Evolutionary conservation across 768 basidiomycete genomes (phyloP).

Genomic region (Trametes cingulata): DNA sequence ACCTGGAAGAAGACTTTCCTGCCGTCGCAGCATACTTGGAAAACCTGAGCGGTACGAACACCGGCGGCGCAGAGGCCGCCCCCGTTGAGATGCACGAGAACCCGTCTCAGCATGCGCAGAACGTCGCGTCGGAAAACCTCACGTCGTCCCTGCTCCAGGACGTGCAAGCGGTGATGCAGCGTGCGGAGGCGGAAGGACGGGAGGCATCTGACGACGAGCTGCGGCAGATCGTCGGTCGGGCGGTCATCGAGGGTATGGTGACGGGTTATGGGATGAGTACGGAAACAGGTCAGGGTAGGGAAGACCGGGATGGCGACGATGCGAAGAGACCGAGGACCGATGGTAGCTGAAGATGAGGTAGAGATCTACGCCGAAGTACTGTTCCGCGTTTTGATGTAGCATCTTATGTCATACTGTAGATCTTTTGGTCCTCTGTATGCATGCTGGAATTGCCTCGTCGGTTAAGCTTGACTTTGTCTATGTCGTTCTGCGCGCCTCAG

Average conservation of each 20-base stretch:
- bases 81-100: conserved; percentile 17
- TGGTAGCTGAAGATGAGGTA: conserved; percentile 11
- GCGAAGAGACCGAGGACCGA: conserved; percentile 32
- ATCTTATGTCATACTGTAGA: too few relatives aligned
- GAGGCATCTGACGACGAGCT: conserved; percentile 67
- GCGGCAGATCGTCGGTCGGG: conserved; percentile 56
- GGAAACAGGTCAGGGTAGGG: conserved; percentile 17
- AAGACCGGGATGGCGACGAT: conserved; percentile 23
- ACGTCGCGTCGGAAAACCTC: conserved; percentile 67
- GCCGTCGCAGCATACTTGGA: conserved; percentile 64
- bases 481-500: too few relatives aligned
- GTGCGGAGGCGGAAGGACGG: conserved; percentile 53
- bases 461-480: too few relatives aligned
- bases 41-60: conserved; percentile 30
- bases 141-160: conserved; percentile 66
- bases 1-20: conserved; percentile 71
- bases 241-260: conserved; percentile 66
- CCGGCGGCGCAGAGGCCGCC: conserved; percentile 19
- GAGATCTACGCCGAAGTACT: neutral
- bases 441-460: too few relatives aligned
- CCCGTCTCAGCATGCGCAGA: conserved; percentile 68
- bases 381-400: too few relatives aligned
- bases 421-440: too few relatives aligned
- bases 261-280: conserved; percentile 58
- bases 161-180: conserved; percentile 67